Conservation (phyloP, 2,329 filamentous ascomycete species). For the Xylariaceae sp. region DNA sequence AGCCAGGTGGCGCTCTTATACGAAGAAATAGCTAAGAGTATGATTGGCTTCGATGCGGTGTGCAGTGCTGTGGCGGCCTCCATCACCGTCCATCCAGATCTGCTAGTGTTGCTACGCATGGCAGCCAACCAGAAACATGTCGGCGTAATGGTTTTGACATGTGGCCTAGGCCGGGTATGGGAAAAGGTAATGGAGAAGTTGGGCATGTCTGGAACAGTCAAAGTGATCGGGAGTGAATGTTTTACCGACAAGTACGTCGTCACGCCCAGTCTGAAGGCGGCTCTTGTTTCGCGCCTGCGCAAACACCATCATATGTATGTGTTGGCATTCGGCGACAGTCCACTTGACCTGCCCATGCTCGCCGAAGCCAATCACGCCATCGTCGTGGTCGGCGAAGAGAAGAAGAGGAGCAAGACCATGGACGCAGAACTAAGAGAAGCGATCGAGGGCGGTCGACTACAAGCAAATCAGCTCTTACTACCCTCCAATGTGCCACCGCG, state of each 20-base stretch:
- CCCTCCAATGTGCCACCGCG: constrained; percentile 37
- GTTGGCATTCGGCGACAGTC: constrained; percentile 57
- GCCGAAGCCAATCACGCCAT: constrained; percentile 46
- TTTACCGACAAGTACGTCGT: constrained; percentile 46
- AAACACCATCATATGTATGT: constrained; percentile 36
- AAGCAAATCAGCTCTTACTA: constrained; percentile 43
- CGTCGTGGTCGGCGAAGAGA: constrained; percentile 48
- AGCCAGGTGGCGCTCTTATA: constrained; percentile 49
- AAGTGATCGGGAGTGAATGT: constrained; percentile 49
- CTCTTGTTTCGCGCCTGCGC: constrained; percentile 40
- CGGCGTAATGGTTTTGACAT: constrained; percentile 48
- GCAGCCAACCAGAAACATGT: constrained; percentile 34
- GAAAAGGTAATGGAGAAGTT: constrained; percentile 44
- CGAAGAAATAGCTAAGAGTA: constrained; percentile 38
- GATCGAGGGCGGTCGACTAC: constrained; percentile 38
- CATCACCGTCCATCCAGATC: constrained; percentile 43
- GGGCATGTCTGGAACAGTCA: constrained; percentile 38
- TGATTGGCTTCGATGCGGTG: constrained; percentile 38
- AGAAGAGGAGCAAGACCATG: constrained; percentile 48
- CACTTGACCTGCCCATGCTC: constrained; percentile 55
- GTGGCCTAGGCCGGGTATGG: constrained; percentile 51
- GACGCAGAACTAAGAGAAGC: constrained; percentile 39
- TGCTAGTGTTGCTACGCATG: constrained; percentile 40
- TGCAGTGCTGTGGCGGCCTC: constrained; percentile 41
- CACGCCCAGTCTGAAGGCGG: constrained; percentile 45